These are phyloP conservation scores for Penicillium sumatraense DNA, from an alignment of 2,329 filamentous ascomycete species.

Conservation along the genomic window DNA sequence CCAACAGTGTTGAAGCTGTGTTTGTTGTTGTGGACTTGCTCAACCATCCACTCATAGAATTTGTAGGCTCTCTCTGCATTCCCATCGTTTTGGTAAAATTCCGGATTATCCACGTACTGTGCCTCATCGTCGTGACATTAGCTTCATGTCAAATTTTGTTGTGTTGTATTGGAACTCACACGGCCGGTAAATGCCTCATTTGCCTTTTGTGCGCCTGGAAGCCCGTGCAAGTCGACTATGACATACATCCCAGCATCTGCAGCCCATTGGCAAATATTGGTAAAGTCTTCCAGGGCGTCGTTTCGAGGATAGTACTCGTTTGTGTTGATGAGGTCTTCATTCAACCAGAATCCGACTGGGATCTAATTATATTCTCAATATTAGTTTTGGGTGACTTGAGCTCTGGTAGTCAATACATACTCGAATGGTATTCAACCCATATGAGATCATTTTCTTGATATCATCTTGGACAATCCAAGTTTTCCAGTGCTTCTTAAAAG, in stretches of 20 bases:
- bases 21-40: conserved; percentile 53
- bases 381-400: conserved; percentile 50
- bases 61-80: conserved; percentile 57
- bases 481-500: conserved; percentile 57
- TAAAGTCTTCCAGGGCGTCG: conserved; percentile 50
- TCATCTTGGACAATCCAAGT: conserved; percentile 57
- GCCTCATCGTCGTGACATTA: background rate
- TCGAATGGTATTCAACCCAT: conserved; percentile 32
- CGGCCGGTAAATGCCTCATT: conserved; percentile 53
- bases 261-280: conserved; percentile 53
- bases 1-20: conserved; percentile 58
- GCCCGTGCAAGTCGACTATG: conserved; percentile 59
- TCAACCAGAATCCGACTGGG: conserved; percentile 61
- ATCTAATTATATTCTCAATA: conserved; percentile 46
- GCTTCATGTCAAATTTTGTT: background rate
- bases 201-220: conserved; percentile 54
- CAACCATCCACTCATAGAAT: conserved; percentile 61
- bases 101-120: conserved; percentile 45
- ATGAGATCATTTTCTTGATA: conserved; percentile 45
- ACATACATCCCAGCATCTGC: conserved; percentile 56
- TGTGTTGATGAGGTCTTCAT: conserved; percentile 54
- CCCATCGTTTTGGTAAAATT: conserved; percentile 62
- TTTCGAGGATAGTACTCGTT: conserved; percentile 49
- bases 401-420: no score
- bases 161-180: background rate